phyloP scores from a whole-genome alignment of 2,329 filamentous ascomycete species.

The Xylaria sp. region DNA sequence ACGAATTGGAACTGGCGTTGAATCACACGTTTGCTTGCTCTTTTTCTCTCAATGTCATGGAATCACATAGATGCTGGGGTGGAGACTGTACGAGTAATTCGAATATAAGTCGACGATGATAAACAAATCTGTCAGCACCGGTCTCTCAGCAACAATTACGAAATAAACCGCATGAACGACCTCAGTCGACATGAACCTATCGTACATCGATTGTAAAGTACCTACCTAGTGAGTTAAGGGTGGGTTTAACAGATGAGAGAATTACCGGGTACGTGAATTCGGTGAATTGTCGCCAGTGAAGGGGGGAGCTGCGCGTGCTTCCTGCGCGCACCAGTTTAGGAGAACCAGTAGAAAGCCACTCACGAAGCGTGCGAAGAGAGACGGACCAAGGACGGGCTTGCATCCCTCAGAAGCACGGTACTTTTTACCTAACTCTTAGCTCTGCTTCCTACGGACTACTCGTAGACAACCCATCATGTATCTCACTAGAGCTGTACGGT shows the following conservation, averaged over 20 bases:
- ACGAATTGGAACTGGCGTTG: too few species aligned
- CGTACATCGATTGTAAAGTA: too few species aligned
- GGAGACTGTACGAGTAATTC: too few species aligned
- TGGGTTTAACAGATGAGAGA: neutral
- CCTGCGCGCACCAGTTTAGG: too few species aligned
- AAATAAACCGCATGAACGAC: too few species aligned
- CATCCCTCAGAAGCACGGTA: neutral
- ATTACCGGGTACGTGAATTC: neutral
- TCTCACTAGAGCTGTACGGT: neutral
- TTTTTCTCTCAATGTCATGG: too few species aligned
- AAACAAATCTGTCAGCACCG: too few species aligned
- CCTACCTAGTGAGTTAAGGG: neutral
- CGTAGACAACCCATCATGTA: neutral
- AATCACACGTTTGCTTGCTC: too few species aligned
- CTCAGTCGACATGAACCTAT: too few species aligned
- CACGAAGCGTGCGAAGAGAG: neutral
- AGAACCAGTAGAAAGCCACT: neutral
- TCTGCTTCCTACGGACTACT: neutral
- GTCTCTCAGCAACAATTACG: neutral
- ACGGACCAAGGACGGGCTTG: neutral
- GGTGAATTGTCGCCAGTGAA: neutral
- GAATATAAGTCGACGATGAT: too few species aligned
- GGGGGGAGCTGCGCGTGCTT: neutral
- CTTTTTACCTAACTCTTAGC: constrained; percentile 1
- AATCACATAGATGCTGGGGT: too few species aligned